These are phyloP conservation scores for Tanozyma kutaoensis DNA, from an alignment of 805 yeast species.

Conservation along the genomic window DNA sequence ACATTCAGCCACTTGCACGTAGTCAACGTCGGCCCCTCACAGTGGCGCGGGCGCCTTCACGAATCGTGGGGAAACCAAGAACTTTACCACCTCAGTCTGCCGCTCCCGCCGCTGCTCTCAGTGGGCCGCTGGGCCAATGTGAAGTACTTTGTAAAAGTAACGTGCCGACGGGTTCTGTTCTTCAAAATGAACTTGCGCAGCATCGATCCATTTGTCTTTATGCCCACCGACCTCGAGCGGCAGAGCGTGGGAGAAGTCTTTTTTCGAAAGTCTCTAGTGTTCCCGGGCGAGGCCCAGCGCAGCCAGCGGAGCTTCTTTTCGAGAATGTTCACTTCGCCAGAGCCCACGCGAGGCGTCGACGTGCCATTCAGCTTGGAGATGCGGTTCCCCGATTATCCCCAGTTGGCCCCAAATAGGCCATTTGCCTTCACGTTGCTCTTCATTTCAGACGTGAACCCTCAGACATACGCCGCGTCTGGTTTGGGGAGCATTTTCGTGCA, in stretches of 20 bases:
- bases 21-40: no score
- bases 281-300: conserved; percentile 12
- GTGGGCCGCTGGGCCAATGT: conserved; percentile 22
- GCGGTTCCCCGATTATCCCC: conserved; percentile 33
- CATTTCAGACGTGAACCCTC: conserved; percentile 14
- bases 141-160: conserved; percentile 46
- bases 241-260: conserved; percentile 20
- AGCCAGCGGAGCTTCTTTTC: conserved; percentile 3
- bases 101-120: conserved; percentile 6
- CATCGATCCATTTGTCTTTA: conserved; percentile 36
- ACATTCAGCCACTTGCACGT: no score
- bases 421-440: conserved; percentile 21
- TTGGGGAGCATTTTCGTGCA: no score
- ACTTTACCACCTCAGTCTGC: conserved; percentile 1
- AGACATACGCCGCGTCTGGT: no score
- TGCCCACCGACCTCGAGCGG: conserved; percentile 31
- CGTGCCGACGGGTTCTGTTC: conserved; percentile 40
- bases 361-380: conserved; percentile 32
- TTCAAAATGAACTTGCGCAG: conserved; percentile 34
- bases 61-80: no score
- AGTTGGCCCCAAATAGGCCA: conserved; percentile 28
- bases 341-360: conserved; percentile 7
- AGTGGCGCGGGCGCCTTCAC: no score
- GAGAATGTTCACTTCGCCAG: conserved; percentile 3
- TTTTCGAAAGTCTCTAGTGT: conserved; percentile 26